Percentiles rank a stretch among this genome's conserved stretches.
Evolutionary conservation across 2,329 filamentous ascomycete genomes (phyloP).

Genomic region (Apiospora marii): DNA sequence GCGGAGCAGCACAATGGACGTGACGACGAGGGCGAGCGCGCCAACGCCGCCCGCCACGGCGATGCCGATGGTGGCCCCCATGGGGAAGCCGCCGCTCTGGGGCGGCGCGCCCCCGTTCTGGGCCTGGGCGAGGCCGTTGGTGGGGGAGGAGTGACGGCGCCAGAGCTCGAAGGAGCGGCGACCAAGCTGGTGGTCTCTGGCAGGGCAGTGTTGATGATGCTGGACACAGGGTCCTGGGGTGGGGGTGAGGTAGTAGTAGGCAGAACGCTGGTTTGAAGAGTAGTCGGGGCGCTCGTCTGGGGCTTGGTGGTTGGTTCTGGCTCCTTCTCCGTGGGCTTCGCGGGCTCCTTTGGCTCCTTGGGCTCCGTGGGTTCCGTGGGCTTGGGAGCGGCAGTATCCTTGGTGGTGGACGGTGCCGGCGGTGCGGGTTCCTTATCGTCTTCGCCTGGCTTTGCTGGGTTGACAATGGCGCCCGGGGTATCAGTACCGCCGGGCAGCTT

Average conservation of each 20-base stretch:
- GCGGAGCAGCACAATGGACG: conserved; percentile 37
- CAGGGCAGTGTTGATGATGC: conserved; percentile 14
- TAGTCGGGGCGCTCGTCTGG: conserved; percentile 4
- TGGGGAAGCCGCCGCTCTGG: conserved; percentile 32
- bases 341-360: too few relatives aligned
- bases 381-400: neutral
- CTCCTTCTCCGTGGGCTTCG: neutral
- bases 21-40: conserved; percentile 36
- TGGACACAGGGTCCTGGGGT: conserved; percentile 1
- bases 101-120: conserved; percentile 27
- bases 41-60: conserved; percentile 37
- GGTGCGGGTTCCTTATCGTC: conserved; percentile 1
- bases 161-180: neutral
- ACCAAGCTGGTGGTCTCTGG: conserved; percentile 2
- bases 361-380: neutral
- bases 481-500: conserved; percentile 16
- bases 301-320: neutral
- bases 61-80: conserved; percentile 39
- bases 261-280: conserved; percentile 2
- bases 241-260: neutral
- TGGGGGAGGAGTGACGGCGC: conserved; percentile 20
- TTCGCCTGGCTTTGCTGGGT: conserved; percentile 24
- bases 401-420: conserved; percentile 16
- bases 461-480: conserved; percentile 21
- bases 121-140: conserved; percentile 33